Conservation (phyloP, 176 grass and related monocot species). For the Cenchrus fungigraminus region DNA sequence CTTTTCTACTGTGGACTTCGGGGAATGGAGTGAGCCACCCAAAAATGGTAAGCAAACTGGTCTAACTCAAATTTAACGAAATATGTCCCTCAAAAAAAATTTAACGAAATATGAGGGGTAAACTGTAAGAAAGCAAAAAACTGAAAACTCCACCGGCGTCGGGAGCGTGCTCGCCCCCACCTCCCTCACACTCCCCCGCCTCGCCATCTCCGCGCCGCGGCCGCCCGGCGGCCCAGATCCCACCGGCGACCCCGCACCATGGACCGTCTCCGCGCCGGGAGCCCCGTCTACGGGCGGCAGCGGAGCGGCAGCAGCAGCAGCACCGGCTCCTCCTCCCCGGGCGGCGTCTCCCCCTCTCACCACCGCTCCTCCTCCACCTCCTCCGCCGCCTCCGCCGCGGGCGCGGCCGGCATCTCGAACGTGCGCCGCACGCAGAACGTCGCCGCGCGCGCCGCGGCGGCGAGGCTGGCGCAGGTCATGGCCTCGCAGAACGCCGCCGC, state of each 20-base stretch:
- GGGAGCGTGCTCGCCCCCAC: conserved; percentile 51
- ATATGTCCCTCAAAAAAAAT: background rate
- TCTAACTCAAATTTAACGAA: background rate
- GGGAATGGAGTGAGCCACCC: background rate
- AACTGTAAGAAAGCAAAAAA: conserved; percentile 28
- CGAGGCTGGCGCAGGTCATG: conserved; percentile 96
- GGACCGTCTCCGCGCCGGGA: conserved; percentile 85
- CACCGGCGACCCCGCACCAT: conserved; percentile 53
- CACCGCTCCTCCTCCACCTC: conserved; percentile 80
- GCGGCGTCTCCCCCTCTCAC: conserved; percentile 75
- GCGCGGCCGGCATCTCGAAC: conserved; percentile 53
- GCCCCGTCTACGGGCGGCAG: conserved; percentile 89
- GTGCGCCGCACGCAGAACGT: conserved; percentile 93
- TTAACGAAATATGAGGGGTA: background rate
- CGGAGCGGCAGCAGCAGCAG: conserved; percentile 90
- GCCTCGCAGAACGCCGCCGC: conserved; percentile 81
- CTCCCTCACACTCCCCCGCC: conserved; percentile 51
- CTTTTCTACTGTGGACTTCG: background rate
- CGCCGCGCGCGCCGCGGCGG: conserved; percentile 89
- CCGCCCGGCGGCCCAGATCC: conserved; percentile 48
- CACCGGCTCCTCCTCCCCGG: conserved; percentile 84
- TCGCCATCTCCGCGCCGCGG: conserved; percentile 53
- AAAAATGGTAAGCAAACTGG: background rate
- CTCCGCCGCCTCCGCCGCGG: conserved; percentile 45
- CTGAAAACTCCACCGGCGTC: conserved; percentile 45